Conservation (phyloP, 2,329 filamentous ascomycete genomes). For the Pseudopyricularia javanii region DNA sequence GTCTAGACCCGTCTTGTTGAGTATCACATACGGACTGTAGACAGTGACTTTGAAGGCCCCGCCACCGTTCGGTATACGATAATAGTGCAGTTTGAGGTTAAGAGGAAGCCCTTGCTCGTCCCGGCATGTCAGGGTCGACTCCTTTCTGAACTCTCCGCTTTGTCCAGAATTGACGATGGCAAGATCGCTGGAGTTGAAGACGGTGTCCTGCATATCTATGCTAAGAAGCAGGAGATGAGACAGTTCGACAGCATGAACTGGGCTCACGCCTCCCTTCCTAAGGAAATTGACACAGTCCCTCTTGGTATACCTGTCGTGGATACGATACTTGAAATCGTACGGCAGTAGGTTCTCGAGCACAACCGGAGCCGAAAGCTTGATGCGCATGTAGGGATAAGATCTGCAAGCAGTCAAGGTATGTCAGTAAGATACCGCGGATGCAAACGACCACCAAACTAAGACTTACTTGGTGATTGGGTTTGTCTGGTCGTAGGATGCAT, state of each 20-base stretch:
- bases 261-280: constrained; percentile 89
- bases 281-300: constrained; percentile 99
- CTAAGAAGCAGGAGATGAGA: constrained; percentile 88
- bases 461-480: constrained; percentile 66
- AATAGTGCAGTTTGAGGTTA: constrained; percentile 81
- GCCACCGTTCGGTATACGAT: constrained; percentile 76
- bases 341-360: constrained; percentile 90
- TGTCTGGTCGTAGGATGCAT: constrained; percentile 71
- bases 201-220: constrained; percentile 91
- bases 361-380: constrained; percentile 83
- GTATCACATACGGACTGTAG: constrained; percentile 85
- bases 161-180: constrained; percentile 88
- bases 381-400: constrained; percentile 86
- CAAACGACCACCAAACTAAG: neutral
- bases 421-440: neutral
- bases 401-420: constrained; percentile 20
- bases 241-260: constrained; percentile 91
- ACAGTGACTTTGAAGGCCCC: constrained; percentile 94
- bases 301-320: constrained; percentile 97
- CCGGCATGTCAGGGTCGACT: constrained; percentile 67
- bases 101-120: constrained; percentile 72
- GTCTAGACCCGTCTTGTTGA: constrained; percentile 90
- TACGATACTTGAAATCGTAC: constrained; percentile 98
- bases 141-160: constrained; percentile 78
- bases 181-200: constrained; percentile 91